Evolutionary conservation across 805 yeast species (phyloP), one percentile per base, ranked within the genome.

Genomic region (Schizosaccharomyces pombe): DNA sequence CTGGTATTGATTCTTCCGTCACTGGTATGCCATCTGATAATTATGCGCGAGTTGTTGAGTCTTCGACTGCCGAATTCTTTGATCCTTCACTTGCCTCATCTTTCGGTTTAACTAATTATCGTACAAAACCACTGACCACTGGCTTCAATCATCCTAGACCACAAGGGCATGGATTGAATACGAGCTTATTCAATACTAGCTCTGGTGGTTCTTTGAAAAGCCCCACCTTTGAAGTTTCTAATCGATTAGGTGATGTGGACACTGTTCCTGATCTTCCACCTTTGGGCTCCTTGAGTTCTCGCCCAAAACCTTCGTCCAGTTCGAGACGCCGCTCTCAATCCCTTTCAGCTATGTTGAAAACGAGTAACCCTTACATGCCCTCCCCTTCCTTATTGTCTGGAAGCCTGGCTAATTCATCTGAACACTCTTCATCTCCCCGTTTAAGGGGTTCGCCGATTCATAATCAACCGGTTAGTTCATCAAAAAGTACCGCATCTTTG

Each of bases 311-410:
- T 12, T 16, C 22, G 43, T n/a, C 22, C n/a, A 37, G 14, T 12
- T 43, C 49, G 11, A 28, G 49, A 9, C 49, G 49, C 26, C 31
- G 49, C 14, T 43, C 49, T 22, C 49, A 43, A 30, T 43, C 49
- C 26, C 26, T 43, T 14, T 43, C 49, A 5, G 19, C 49, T 12
- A 43, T 32, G 37, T 14, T 8, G 12, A 32, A 32, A 32, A 32
- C 37, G 37, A 32, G 14, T 32, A 14, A 8, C 49, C 22, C 43
- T 37, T 37, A 37, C 43, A 3, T 24, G 22, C 14, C 43, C 43
- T 37, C 43, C 43, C 8, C 22, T 37, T 37, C 22, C n/a, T 6
- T 24, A 37, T 37, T 14, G 8, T 6, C 22, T 2, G 43, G 43
- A 37, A 24, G 43, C n/a, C 4, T 37, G 43, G 43, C 6, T 37